Evolutionary conservation across 2,329 filamentous ascomycete genomes (phyloP), one percentile per base, ranked within the genome.

Genomic region (Nigrospora oryzae): DNA sequence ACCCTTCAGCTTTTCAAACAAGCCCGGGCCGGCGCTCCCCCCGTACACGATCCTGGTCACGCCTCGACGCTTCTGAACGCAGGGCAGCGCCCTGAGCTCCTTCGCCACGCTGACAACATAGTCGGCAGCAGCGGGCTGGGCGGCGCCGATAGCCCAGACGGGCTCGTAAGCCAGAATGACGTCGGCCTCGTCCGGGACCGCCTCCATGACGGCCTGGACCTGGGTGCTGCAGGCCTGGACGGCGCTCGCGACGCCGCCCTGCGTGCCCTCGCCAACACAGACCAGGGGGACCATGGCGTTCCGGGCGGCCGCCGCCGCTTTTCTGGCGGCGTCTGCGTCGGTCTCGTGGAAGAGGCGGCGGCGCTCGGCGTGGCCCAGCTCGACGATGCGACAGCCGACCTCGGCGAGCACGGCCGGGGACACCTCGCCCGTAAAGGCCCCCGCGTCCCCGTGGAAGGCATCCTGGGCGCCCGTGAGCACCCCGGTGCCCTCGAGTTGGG

Each of bases 131-230:
- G 88, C 88, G 3, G 88, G 87, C 56, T 83, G 70, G 2, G 75
- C 69, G 11, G 86, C 82, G 1, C 88, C 88, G 62, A 93, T 94
- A 1, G 88, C 88, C 88, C 88, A 94, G 2, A 93, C 86, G 8
- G 88, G 88, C 68, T 94, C 88, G 58, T 94, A 94, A 1, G 88
- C 88, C 46, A 94, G 73, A 7, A 91, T 77, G 5, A 93, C 74
- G 40, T 89, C 83, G 0, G 80, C 77, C 14, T 79, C 70, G 11
- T 69, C 68, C 1, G 81, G 74, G 8, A 91, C 67, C 0, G 71
- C 75, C 1, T 67, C 66, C 42, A 93, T 60, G 3, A 87, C 79
- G 1, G 78, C 69, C 35, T 72, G 70, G 45, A 94, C 71, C 63
- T 91, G 86, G 5, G 67, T 64, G 33, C 67, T 69, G 55, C 86